phyloP scores from a whole-genome alignment of 306 rosid genomes.

The Cucumis melo region DNA sequence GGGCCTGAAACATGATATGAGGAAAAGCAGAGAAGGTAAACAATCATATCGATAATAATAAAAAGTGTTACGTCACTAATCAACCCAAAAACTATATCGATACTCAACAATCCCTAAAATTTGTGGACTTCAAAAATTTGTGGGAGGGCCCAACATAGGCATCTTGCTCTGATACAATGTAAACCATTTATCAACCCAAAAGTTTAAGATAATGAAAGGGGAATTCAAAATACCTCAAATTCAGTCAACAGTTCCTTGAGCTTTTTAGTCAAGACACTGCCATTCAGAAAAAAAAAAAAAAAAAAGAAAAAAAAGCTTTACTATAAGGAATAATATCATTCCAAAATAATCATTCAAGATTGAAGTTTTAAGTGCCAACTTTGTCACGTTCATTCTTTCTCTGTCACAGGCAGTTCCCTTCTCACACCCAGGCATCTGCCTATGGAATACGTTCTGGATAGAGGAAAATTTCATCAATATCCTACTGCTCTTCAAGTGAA shows the following conservation, averaged over 20 bases:
- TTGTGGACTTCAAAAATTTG: no score
- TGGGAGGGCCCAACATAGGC: no score
- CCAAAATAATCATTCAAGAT: background rate
- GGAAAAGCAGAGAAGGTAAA: constrained; percentile 13
- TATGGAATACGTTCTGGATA: constrained; percentile 56
- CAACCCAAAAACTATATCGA: no score
- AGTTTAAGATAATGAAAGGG: background rate
- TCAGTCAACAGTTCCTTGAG: constrained; percentile 78
- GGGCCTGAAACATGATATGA: constrained; percentile 38
- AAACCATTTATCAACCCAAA: no score
- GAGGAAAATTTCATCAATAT: constrained; percentile 13
- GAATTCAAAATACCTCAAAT: constrained; percentile 50
- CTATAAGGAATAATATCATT: constrained; percentile 5
- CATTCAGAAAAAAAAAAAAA: constrained; percentile 11
- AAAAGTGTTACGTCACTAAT: no score
- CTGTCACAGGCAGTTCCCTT: constrained; percentile 88
- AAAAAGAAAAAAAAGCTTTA: background rate
- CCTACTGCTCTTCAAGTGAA: background rate
- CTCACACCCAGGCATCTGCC: constrained; percentile 89
- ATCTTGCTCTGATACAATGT: no score
- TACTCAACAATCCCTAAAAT: no score
- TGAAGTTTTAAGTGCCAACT: constrained; percentile 27
- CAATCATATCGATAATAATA: constrained; percentile 9
- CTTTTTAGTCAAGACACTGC: constrained; percentile 69
- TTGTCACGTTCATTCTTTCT: constrained; percentile 88